These are phyloP conservation scores for Vishniacozyma victoriae DNA, from an alignment of 768 basidiomycete species.

Conservation along the genomic window DNA sequence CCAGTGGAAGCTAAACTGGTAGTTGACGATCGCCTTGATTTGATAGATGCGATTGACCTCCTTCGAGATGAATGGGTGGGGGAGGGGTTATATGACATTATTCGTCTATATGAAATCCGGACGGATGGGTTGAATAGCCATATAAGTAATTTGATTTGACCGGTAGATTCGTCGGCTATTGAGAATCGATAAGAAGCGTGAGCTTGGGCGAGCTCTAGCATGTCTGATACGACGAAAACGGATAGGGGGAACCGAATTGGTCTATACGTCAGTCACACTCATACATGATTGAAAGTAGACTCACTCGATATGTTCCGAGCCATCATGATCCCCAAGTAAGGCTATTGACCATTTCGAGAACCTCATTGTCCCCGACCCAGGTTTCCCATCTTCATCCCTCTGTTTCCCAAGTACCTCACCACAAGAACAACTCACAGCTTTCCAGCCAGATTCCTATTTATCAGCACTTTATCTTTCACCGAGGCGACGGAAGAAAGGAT, in stretches of 20 bases:
- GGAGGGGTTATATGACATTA: constrained; percentile 56
- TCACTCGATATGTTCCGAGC: constrained; percentile 55
- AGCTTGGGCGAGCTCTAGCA: constrained; percentile 83
- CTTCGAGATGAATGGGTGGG: constrained; percentile 57
- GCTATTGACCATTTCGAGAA: constrained; percentile 79
- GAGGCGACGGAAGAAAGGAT: no score
- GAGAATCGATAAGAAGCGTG: constrained; percentile 92
- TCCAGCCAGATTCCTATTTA: constrained; percentile 58
- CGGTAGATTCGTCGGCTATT: constrained; percentile 78
- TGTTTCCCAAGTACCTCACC: constrained; percentile 66
- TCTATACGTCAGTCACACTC: constrained; percentile 48
- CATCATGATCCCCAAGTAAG: constrained; percentile 51
- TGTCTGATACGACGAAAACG: constrained; percentile 84
- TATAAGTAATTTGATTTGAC: constrained; percentile 68
- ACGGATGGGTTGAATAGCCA: constrained; percentile 94
- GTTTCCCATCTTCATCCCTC: constrained; percentile 11
- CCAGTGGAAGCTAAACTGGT: neutral
- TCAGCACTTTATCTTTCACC: constrained; percentile 8
- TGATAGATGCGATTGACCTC: constrained; percentile 3
- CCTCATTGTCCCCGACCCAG: constrained; percentile 48
- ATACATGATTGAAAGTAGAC: constrained; percentile 39
- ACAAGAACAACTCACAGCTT: constrained; percentile 66
- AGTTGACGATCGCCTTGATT: neutral
- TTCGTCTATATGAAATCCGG: constrained; percentile 65
- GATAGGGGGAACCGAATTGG: constrained; percentile 59